Percentiles rank a stretch among this genome's conserved stretches.
phyloP scores from a whole-genome alignment of 2,329 filamentous ascomycete species.

The Fusarium setosum region DNA sequence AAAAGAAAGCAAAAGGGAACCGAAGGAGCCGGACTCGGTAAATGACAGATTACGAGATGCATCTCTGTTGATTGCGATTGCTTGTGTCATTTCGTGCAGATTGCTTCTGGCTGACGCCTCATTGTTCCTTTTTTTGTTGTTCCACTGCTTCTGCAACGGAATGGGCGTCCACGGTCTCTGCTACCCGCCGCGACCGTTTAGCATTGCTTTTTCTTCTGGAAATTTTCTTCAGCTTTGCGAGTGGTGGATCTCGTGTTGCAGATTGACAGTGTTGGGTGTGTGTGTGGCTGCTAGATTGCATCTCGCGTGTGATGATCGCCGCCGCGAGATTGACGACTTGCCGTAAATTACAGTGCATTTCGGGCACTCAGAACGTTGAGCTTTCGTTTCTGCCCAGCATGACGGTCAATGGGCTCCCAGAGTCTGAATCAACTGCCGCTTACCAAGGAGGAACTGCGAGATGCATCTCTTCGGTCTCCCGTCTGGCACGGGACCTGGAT shows the following conservation, averaged over 20 bases:
- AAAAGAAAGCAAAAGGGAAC: slow-evolving; percentile 12
- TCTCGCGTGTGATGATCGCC: background rate
- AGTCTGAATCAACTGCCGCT: background rate
- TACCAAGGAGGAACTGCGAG: background rate
- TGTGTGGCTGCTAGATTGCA: slow-evolving; percentile 15
- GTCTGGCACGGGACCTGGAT: slow-evolving; percentile 1
- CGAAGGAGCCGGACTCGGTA: slow-evolving; percentile 1
- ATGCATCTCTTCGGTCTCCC: background rate
- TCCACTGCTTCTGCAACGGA: background rate
- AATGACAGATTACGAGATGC: slow-evolving; percentile 3
- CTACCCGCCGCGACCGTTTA: too few relatives aligned
- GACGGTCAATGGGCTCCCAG: too few relatives aligned
- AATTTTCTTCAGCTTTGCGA: slow-evolving; percentile 26
- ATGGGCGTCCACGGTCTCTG: slow-evolving; percentile 13
- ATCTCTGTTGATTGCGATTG: slow-evolving; percentile 8
- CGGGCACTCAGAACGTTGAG: too few relatives aligned
- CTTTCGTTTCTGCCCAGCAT: too few relatives aligned
- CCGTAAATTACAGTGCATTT: background rate
- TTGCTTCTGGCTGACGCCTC: slow-evolving; percentile 6
- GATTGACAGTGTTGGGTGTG: slow-evolving; percentile 9
- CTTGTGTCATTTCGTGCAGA: slow-evolving; percentile 26
- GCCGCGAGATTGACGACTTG: slow-evolving; percentile 2
- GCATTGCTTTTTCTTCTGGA: slow-evolving; percentile 43
- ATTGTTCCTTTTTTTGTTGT: slow-evolving; percentile 27
- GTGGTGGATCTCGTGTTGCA: slow-evolving; percentile 24